Evolutionary conservation across 495 filamentous ascomycete species (phyloP).

Genomic region (Daldinia decipiens): DNA sequence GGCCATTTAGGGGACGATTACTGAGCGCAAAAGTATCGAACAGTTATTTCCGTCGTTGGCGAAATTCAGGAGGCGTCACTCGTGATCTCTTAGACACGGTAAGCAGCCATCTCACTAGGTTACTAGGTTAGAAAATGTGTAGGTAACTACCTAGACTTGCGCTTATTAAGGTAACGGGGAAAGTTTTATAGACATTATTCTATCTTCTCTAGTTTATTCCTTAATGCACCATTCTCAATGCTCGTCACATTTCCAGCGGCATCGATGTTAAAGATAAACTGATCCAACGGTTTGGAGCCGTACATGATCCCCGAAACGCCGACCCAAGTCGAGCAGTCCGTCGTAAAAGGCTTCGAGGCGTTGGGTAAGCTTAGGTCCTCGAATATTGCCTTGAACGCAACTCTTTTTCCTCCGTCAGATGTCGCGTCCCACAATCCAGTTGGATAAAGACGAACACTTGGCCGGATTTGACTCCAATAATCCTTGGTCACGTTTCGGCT

Average conservation of each 20-base stretch:
- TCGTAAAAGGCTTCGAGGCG: constrained; percentile 45
- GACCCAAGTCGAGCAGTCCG: constrained; percentile 55
- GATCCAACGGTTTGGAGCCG: constrained; percentile 51
- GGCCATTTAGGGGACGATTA: background rate
- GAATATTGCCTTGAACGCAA: constrained; percentile 57
- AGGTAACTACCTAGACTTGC: background rate
- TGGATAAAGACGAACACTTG: constrained; percentile 54
- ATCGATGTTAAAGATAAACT: constrained; percentile 57
- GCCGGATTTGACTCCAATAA: constrained; percentile 40
- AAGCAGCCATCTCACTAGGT: background rate
- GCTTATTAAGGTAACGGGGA: background rate
- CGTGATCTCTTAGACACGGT: background rate
- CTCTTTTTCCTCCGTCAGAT: constrained; percentile 46
- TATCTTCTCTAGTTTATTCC: constrained; percentile 50
- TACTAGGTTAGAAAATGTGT: background rate
- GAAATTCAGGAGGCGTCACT: background rate
- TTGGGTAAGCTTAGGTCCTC: constrained; percentile 48
- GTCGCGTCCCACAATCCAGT: constrained; percentile 50
- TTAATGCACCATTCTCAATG: constrained; percentile 53
- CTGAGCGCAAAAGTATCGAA: background rate
- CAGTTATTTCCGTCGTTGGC: background rate
- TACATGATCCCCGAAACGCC: constrained; percentile 51
- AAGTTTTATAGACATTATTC: constrained; percentile 15
- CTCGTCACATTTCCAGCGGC: constrained; percentile 47
- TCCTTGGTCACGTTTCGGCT: constrained; percentile 41